A percentile compares a stretch with the other conserved stretches of the same genome.
Conservation (phyloP, 2,329 filamentous ascomycete genomes). For the Neoarthrinium moseri region DNA sequence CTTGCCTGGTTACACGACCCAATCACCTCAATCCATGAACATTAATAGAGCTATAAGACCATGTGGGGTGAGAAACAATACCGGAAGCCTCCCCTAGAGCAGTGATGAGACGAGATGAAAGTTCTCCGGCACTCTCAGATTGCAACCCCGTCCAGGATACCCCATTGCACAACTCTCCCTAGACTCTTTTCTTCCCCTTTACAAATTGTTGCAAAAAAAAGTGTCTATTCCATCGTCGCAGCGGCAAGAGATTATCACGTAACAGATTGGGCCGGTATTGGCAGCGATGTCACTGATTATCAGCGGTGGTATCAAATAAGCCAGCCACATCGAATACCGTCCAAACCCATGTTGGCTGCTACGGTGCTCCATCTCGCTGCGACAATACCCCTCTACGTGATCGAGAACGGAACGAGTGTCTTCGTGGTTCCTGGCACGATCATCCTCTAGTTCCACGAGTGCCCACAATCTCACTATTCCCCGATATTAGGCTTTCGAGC, state of each 20-base stretch:
- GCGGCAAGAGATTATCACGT: background rate
- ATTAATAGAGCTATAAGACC: constrained; percentile 1
- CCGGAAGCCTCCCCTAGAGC: constrained; percentile 1
- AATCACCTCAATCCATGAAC: background rate
- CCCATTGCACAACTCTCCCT: background rate
- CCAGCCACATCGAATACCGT: too few relatives aligned
- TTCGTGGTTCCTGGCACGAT: constrained; percentile 6
- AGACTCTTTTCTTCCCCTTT: background rate
- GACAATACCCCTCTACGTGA: background rate
- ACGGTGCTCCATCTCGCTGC: constrained; percentile 2
- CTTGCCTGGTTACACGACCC: constrained; percentile 1
- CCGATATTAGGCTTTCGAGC: constrained; percentile 3
- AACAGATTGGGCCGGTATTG: background rate
- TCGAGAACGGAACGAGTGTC: background rate
- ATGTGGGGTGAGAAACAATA: background rate
- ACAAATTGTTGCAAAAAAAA: too few relatives aligned
- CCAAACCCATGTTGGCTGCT: background rate
- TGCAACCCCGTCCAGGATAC: constrained; percentile 2
- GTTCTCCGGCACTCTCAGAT: background rate
- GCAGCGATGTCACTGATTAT: too few relatives aligned
- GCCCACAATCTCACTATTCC: constrained; percentile 3
- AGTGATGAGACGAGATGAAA: constrained; percentile 1
- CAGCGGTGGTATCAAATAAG: too few relatives aligned
- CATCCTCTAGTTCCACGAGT: constrained; percentile 3
- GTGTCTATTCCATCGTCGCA: too few relatives aligned